Conservation (phyloP, 805 yeast genomes). For the Lachancea nothofagi region DNA sequence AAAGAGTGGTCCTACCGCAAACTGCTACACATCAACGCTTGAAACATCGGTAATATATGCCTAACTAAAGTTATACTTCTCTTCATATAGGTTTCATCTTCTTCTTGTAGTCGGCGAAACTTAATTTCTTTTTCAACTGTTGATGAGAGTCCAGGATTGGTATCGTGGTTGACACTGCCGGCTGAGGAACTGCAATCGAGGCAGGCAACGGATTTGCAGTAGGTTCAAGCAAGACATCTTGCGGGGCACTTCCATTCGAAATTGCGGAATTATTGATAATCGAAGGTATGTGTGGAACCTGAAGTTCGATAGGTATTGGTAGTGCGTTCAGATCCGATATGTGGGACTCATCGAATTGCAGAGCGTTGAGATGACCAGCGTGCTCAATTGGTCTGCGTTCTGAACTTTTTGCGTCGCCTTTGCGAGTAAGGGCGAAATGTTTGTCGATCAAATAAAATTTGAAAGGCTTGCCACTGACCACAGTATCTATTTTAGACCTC, state of each 20-base stretch:
- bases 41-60: no score
- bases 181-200: background rate
- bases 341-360: constrained; percentile 22
- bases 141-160: constrained; percentile 1
- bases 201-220: background rate
- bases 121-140: constrained; percentile 28
- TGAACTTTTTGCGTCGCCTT: background rate
- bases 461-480: background rate
- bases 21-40: no score
- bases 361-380: constrained; percentile 10
- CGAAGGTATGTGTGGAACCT: constrained; percentile 1
- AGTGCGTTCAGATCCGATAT: constrained; percentile 21
- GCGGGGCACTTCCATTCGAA: background rate
- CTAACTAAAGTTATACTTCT: background rate
- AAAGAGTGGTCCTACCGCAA: no score
- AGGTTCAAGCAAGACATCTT: background rate
- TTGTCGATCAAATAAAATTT: constrained; percentile 6
- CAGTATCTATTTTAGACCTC: background rate
- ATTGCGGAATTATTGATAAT: background rate
- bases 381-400: background rate
- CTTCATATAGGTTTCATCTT: constrained; percentile 20
- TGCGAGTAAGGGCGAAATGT: constrained; percentile 1
- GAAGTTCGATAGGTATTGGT: constrained; percentile 20
- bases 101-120: constrained; percentile 36
- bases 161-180: background rate